Base-by-base conservation (phyloP, 179 eudicot species). In the Heliamphora ciliata region DNA sequence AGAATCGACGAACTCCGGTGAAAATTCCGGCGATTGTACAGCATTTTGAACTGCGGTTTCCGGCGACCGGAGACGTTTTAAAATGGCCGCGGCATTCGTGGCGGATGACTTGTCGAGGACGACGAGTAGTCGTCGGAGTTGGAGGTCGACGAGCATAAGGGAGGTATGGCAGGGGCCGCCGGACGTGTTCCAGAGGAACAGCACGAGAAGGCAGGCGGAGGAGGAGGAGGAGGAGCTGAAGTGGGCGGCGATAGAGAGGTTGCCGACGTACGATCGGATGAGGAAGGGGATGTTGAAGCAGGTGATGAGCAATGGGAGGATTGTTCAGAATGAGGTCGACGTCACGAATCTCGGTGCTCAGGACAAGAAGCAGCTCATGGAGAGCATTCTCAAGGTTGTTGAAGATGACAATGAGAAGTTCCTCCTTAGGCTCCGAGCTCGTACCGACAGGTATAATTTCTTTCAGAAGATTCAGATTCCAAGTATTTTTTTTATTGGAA, bases 181-280 rank as follows among this genome's bases (percentile, higher is more conserved):
- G 74, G 88, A 86, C 73, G 88, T 84, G 73, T 86, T 86, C 82
- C 51, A 61, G 64, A 31, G 81, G 85, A 83, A 65, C 84, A 67
- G 85, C 61, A 80, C 68, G 40, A 71, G 84, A 70, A 65, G 79
- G 75, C 58, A 54, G 74, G 84, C 8, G 51, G 80, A 14, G 44
- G 70, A 17, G 51, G 72, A 83, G 0, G 82, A 80, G 82, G 82
- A 80, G 77, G 76, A 80, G 77, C 68, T 80, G 76, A 80, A 46
- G 18, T 80, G 82, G 82, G 82, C 82, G n/a, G 82, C 82, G 15
- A 80, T 80, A 3, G 82, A 80, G 82, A 46, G 77, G 77, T 21
- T 80, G 66, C 82, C 82, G 55, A 80, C 82, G 18, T 80, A 80
- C 46, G 76, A 80, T 47, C 54, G 82, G 46, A 2, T 80, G 82